A percentile compares a stretch with the other conserved stretches of the same genome.
Evolutionary conservation across 257 asterid species (phyloP).

Genomic region (Plectranthus barbatus): DNA sequence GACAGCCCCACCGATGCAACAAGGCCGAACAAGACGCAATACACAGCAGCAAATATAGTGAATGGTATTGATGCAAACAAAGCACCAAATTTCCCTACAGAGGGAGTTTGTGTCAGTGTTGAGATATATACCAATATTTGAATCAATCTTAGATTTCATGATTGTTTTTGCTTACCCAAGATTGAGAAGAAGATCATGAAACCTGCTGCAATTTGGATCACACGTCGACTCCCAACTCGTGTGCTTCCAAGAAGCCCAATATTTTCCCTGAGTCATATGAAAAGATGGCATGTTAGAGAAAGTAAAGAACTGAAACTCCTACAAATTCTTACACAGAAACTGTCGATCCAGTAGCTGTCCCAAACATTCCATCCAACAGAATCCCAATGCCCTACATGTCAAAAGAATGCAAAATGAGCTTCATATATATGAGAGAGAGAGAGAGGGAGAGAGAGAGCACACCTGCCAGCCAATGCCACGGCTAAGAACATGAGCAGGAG

Average conservation of each 20-base stretch:
- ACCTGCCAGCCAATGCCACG: slow-evolving; percentile 99
- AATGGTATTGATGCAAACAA: slow-evolving; percentile 92
- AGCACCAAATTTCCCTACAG: slow-evolving; percentile 92
- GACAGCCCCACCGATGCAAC: slow-evolving; percentile 96
- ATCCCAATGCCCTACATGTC: slow-evolving; percentile 78
- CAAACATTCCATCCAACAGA: slow-evolving; percentile 75
- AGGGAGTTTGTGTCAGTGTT: background rate
- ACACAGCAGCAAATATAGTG: slow-evolving; percentile 82
- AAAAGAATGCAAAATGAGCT: background rate
- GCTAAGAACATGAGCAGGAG: slow-evolving; percentile 98
- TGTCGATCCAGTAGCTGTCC: slow-evolving; percentile 79
- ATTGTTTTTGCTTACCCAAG: slow-evolving; percentile 38
- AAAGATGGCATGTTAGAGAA: background rate
- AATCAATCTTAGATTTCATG: background rate
- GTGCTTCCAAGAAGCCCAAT: slow-evolving; percentile 99
- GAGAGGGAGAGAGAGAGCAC: background rate
- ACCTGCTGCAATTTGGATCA: slow-evolving; percentile 88
- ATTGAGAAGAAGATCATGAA: slow-evolving; percentile 94
- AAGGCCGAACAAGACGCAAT: slow-evolving; percentile 85
- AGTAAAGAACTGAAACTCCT: too few relatives aligned
- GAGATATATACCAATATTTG: too few relatives aligned
- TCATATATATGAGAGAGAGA: background rate
- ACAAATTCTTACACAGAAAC: slow-evolving; percentile 75
- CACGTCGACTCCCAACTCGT: slow-evolving; percentile 89
- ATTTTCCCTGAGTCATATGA: slow-evolving; percentile 51